Conservation (phyloP, 495 filamentous ascomycete species). For the Penicillium canescens region DNA sequence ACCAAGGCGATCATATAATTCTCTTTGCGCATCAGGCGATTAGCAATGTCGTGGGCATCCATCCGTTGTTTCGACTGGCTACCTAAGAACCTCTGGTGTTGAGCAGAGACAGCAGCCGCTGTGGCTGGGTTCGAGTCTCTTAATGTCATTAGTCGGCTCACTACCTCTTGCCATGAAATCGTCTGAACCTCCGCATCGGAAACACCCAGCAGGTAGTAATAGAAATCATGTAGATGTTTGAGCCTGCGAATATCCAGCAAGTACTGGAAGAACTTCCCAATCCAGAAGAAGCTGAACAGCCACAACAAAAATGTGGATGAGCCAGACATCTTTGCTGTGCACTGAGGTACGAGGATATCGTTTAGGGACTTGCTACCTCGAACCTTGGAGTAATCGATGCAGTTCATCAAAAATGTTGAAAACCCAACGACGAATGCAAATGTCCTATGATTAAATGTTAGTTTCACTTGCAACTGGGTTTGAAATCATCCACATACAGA, state of each 20-base stretch:
- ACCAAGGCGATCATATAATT: slow-evolving; percentile 96
- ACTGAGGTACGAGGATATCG: slow-evolving; percentile 77
- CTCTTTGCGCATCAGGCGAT: slow-evolving; percentile 92
- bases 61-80: slow-evolving; percentile 92
- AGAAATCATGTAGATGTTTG: slow-evolving; percentile 84
- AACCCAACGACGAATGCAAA: slow-evolving; percentile 82
- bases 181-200: slow-evolving; percentile 94
- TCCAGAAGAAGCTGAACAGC: slow-evolving; percentile 86
- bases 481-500: slow-evolving; percentile 54
- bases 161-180: slow-evolving; percentile 92
- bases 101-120: slow-evolving; percentile 61
- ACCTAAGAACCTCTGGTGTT: slow-evolving; percentile 67
- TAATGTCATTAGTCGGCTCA: slow-evolving; percentile 82
- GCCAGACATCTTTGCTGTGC: slow-evolving; percentile 83
- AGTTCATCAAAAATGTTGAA: slow-evolving; percentile 81
- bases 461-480: not conserved
- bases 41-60: slow-evolving; percentile 96
- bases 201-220: slow-evolving; percentile 78
- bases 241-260: slow-evolving; percentile 75
- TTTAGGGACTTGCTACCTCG: slow-evolving; percentile 72
- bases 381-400: slow-evolving; percentile 78
- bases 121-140: slow-evolving; percentile 86
- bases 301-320: slow-evolving; percentile 77
- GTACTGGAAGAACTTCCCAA: slow-evolving; percentile 74
- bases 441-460: slow-evolving; percentile 42